These are phyloP conservation scores for Lyophyllum shimeji DNA, from an alignment of 768 basidiomycete species.

Conservation along the genomic window DNA sequence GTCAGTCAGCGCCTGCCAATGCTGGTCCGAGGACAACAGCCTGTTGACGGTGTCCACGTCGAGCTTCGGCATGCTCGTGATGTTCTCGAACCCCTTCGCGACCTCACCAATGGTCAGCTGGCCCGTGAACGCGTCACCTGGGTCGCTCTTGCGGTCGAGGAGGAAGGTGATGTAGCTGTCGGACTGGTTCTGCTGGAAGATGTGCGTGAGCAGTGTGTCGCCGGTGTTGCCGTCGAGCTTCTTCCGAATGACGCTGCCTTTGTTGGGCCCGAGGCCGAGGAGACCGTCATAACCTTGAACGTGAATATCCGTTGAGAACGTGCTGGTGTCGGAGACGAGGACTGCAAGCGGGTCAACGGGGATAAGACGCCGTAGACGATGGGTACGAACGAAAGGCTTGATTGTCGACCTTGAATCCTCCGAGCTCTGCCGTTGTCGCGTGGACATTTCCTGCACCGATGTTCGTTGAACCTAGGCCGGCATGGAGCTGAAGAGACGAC, in stretches of 20 bases:
- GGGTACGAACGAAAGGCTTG: constrained; percentile 66
- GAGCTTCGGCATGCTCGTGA: constrained; percentile 63
- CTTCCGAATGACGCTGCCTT: constrained; percentile 62
- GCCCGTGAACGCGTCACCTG: constrained; percentile 35
- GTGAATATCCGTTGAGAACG: constrained; percentile 61
- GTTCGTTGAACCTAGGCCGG: background rate
- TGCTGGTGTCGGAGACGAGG: constrained; percentile 58
- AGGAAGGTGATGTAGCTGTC: constrained; percentile 70
- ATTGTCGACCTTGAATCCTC: constrained; percentile 53
- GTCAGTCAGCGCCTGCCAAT: constrained; percentile 79
- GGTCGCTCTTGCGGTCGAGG: constrained; percentile 60
- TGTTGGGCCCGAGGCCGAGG: constrained; percentile 77
- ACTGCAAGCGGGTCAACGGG: constrained; percentile 38
- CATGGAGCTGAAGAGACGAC: background rate
- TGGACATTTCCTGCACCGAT: constrained; percentile 51
- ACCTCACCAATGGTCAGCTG: constrained; percentile 71
- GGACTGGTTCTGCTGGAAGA: constrained; percentile 60
- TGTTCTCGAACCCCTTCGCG: constrained; percentile 59
- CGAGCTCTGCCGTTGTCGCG: constrained; percentile 52
- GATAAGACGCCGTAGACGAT: constrained; percentile 1
- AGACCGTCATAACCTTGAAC: constrained; percentile 69
- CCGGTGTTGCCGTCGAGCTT: constrained; percentile 49
- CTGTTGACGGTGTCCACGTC: constrained; percentile 63
- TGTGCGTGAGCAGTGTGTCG: constrained; percentile 60
- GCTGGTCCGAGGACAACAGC: constrained; percentile 60